Conservation (phyloP, 2,329 filamentous ascomycete genomes). For the Zopfia rhizophila region DNA sequence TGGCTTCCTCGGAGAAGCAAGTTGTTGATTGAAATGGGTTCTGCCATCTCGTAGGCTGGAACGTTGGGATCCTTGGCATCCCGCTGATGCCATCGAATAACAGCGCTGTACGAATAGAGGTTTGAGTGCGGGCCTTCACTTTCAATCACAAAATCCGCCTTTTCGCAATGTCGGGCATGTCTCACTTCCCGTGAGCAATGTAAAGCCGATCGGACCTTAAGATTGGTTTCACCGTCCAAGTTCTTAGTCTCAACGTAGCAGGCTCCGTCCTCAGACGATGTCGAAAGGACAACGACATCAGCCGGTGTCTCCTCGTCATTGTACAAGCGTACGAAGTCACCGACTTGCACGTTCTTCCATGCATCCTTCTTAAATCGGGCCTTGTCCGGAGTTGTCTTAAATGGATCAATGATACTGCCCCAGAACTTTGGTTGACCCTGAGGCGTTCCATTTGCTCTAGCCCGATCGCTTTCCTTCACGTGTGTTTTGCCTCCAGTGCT, state of each 20-base stretch:
- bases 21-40: conserved; percentile 95
- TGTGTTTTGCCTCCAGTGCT: conserved; percentile 30
- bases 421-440: conserved; percentile 64
- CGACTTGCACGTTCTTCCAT: conserved; percentile 96
- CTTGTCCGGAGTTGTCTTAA: conserved; percentile 71
- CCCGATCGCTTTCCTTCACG: conserved; percentile 36
- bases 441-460: conserved; percentile 31
- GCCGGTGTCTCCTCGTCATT: conserved; percentile 96
- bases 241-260: conserved; percentile 99
- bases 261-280: conserved; percentile 90
- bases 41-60: conserved; percentile 80
- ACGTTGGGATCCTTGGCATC: conserved; percentile 71
- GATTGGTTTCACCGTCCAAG: conserved; percentile 94
- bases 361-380: conserved; percentile 91
- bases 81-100: conserved; percentile 84
- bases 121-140: conserved; percentile 94
- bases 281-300: conserved; percentile 90
- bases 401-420: conserved; percentile 79
- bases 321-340: conserved; percentile 95
- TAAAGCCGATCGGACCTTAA: conserved; percentile 92
- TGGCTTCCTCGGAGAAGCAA: conserved; percentile 92
- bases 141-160: conserved; percentile 85
- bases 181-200: conserved; percentile 84
- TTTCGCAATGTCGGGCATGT: conserved; percentile 92
- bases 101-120: conserved; percentile 93